These are phyloP conservation scores for Lyophyllum shimeji DNA, from an alignment of 768 basidiomycete species.

Conservation along the genomic window DNA sequence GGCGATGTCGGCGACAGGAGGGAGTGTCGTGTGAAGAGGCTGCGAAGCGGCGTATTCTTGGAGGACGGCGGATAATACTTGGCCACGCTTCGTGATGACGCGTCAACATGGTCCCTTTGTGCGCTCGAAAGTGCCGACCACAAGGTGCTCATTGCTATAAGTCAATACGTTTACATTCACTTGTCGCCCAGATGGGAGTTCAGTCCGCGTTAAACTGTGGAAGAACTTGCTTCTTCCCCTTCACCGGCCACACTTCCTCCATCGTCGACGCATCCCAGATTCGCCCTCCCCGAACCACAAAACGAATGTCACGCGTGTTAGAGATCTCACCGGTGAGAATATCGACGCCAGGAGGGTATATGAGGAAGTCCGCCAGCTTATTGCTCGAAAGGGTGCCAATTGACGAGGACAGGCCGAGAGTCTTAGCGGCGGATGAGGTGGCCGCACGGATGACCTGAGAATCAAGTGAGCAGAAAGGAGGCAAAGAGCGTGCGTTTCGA, in stretches of 20 bases:
- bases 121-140: neutral
- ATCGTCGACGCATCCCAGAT: conserved; percentile 68
- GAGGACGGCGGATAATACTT: conserved; percentile 11
- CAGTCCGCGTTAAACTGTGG: conserved; percentile 60
- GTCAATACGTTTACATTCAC: neutral
- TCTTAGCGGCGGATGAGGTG: conserved; percentile 62
- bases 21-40: conserved; percentile 13
- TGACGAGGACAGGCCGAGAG: conserved; percentile 60
- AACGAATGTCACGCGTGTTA: conserved; percentile 48
- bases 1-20: conserved; percentile 17
- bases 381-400: conserved; percentile 63
- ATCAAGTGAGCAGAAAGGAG: neutral
- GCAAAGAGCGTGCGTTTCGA: neutral
- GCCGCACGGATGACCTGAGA: conserved; percentile 65
- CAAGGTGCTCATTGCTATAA: neutral
- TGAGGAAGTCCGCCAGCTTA: conserved; percentile 70
- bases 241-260: conserved; percentile 72
- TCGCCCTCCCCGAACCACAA: conserved; percentile 67
- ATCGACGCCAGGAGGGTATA: conserved; percentile 63
- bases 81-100: conserved; percentile 9
- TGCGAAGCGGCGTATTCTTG: conserved; percentile 11
- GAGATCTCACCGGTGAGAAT: conserved; percentile 53
- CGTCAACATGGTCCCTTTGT: too few relatives aligned
- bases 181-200: neutral
- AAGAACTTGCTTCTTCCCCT: conserved; percentile 50